Evolutionary conservation across 2,329 filamentous ascomycete genomes (phyloP), one percentile per base, ranked within the genome.

Genomic region (Trichoderma simmonsii): DNA sequence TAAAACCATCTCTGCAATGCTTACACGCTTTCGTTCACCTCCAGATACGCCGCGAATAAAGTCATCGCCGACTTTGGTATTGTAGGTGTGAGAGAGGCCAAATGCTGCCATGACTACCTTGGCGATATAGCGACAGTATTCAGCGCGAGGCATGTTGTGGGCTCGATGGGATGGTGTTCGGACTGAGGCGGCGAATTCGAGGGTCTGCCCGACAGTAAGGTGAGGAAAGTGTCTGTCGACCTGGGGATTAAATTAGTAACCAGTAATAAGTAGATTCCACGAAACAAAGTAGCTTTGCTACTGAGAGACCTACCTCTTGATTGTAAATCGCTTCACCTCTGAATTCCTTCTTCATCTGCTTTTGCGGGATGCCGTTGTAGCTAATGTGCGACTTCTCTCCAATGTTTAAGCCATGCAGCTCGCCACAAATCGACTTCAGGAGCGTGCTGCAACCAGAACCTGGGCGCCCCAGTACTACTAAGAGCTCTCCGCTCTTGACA

Each of bases 1-100:
- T 12, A 94, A 83, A 73, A 91, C 87, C 75, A 93, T 93, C 80
- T 96, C 93, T 1, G 92, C 92, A 73, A 96, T 94, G 59, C 90
- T 92, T 6, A 97, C 93, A 79, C 94, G 90, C 83, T 96, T 95
- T 71, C 90, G 85, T 79, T 93, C 91, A 48, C 91, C 91, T 30
- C 91, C 91, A 8, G 87, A 90, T 0, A 93, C 87, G 63, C 93
- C 93, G 1, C 91, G 89, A 12, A 94, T 86, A 57, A 92, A 89
- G 75, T 93, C 91, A 73, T 93, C 90, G 8, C 93, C 93, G 14
- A 95, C 91, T 76, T 91, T 92, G 7, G 92, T 94, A 73, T 90
- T 86, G 75, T 91, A 84, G 0, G 91, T 92, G 76, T 94, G 91
- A 43, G 88, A 88, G 34, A 94, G 88, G 75, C 91, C 91, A 76